Evolutionary conservation across 1,139 yeast genomes (phyloP).

Genomic region (Pichia sp.): DNA sequence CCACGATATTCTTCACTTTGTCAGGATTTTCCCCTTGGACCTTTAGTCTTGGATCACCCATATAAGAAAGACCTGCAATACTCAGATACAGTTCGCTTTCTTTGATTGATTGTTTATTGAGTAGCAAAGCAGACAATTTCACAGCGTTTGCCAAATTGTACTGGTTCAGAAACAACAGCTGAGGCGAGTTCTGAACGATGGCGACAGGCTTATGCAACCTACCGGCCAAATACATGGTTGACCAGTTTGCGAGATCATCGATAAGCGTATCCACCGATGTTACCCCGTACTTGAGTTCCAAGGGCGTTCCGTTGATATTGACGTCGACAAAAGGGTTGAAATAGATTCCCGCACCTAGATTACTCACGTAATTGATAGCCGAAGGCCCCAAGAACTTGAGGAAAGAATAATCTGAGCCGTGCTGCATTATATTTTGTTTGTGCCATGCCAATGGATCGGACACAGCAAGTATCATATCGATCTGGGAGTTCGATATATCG

Average conservation of each 20-base stretch:
- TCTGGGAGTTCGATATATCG: conserved; percentile 52
- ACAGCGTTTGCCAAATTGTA: conserved; percentile 76
- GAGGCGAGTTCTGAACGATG: conserved; percentile 58
- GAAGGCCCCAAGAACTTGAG: conserved; percentile 58
- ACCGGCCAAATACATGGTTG: conserved; percentile 83
- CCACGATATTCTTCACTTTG: conserved; percentile 80
- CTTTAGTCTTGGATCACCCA: conserved; percentile 86
- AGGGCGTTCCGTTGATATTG: conserved; percentile 29
- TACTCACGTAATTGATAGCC: conserved; percentile 56
- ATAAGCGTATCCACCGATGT: conserved; percentile 58
- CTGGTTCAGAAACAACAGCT: conserved; percentile 63
- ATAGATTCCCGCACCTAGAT: conserved; percentile 85
- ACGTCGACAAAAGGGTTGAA: conserved; percentile 85
- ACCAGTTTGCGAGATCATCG: conserved; percentile 76
- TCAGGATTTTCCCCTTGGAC: conserved; percentile 91
- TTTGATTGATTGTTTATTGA: conserved; percentile 36
- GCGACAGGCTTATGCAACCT: conserved; percentile 92
- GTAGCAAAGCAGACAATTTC: conserved; percentile 60
- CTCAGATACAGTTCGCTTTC: conserved; percentile 68
- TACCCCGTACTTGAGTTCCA: conserved; percentile 80
- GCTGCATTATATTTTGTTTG: conserved; percentile 55
- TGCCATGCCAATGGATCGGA: conserved; percentile 75
- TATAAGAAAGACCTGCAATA: conserved; percentile 76
- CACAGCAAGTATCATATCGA: conserved; percentile 86
- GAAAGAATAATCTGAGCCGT: conserved; percentile 73